Evolutionary conservation across 371 early-diverging fungal species (phyloP).

Genomic region (Catenaria anguillulae): DNA sequence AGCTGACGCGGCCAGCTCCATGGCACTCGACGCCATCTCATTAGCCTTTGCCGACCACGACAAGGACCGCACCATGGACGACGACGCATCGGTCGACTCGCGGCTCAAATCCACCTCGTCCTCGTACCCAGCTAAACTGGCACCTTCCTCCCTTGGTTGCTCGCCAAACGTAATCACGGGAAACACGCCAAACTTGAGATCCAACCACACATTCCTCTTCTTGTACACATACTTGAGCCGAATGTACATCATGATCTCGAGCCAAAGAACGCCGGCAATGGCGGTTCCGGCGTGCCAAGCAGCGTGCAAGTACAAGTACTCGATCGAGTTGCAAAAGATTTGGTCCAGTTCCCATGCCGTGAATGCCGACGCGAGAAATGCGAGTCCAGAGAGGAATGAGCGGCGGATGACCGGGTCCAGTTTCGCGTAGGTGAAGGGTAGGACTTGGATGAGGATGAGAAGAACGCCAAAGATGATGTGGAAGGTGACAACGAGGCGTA

Average conservation of each 20-base stretch:
- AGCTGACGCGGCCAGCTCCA: no score
- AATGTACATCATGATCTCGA: neutral
- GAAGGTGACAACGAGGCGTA: neutral
- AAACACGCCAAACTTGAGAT: no score
- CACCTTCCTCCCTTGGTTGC: no score
- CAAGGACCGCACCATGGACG: no score
- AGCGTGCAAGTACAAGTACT: neutral
- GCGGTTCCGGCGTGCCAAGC: conserved; percentile 5
- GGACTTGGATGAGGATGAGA: neutral
- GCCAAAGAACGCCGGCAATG: neutral
- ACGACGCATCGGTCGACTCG: no score
- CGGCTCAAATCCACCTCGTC: no score
- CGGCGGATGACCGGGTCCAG: neutral
- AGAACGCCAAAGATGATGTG: neutral
- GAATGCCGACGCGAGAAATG: neutral
- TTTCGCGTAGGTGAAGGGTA: neutral
- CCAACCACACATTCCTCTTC: no score
- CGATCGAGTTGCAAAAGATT: neutral
- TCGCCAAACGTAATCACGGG: no score
- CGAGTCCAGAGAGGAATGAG: neutral
- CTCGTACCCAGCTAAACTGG: no score
- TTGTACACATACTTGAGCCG: no score
- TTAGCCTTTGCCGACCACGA: no score
- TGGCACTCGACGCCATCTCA: no score
- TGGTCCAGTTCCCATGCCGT: conserved; percentile 2